Evolutionary conservation across 176 grass and related monocot genomes (phyloP).

Genomic region (Oryza meridionalis): DNA sequence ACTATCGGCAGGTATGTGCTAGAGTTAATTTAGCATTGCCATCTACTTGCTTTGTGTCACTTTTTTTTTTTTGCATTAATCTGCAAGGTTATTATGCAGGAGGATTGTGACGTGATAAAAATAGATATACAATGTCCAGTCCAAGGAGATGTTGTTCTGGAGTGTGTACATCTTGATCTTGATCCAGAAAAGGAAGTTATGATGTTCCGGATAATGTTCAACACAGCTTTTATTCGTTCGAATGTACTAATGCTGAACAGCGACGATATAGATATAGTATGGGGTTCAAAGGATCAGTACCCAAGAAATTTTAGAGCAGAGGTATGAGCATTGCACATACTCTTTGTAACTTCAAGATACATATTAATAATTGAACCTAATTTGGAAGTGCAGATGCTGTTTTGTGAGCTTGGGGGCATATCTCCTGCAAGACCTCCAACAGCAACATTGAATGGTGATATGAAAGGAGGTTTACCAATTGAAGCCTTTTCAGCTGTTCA

Average conservation of each 20-base stretch:
- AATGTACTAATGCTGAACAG: constrained; percentile 94
- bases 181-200: constrained; percentile 96
- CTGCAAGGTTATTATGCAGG: constrained; percentile 55
- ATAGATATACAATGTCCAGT: constrained; percentile 98
- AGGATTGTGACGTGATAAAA: constrained; percentile 95
- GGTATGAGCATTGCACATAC: constrained; percentile 49
- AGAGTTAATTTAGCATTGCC: constrained; percentile 24
- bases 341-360: background rate
- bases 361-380: constrained; percentile 23
- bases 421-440: constrained; percentile 83
- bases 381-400: constrained; percentile 73
- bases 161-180: constrained; percentile 96
- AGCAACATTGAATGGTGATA: constrained; percentile 73
- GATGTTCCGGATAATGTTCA: constrained; percentile 99
- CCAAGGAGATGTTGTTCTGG: constrained; percentile 96
- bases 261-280: constrained; percentile 91
- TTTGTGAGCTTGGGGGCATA: constrained; percentile 84
- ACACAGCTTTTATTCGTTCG: constrained; percentile 95
- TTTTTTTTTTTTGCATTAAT: constrained; percentile 9
- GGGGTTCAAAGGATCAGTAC: constrained; percentile 87
- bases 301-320: constrained; percentile 89
- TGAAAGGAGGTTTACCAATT: constrained; percentile 94
- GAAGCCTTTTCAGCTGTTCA: constrained; percentile 97
- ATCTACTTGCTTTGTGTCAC: constrained; percentile 40
- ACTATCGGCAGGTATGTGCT: constrained; percentile 77